Evolutionary conservation across 2,329 filamentous ascomycete genomes (phyloP).

Genomic region (Chalara sp.): DNA sequence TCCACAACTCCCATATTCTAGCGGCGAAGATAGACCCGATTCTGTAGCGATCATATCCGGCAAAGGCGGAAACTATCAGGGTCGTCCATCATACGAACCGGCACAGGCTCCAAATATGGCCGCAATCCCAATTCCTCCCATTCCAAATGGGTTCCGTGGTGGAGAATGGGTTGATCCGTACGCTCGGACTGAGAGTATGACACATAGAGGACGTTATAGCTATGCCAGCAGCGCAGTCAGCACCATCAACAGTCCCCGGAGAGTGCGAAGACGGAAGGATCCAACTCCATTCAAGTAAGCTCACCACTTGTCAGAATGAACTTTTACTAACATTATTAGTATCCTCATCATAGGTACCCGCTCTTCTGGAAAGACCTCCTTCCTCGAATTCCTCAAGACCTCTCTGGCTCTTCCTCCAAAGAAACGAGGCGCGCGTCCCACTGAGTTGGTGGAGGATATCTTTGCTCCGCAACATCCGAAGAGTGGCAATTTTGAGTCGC

Average conservation of each 20-base stretch:
- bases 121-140: slow-evolving; percentile 46
- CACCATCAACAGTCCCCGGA: slow-evolving; percentile 85
- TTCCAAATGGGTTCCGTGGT: slow-evolving; percentile 34
- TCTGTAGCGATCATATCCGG: slow-evolving; percentile 52
- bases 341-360: slow-evolving; percentile 85
- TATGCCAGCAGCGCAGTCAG: slow-evolving; percentile 90
- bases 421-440: slow-evolving; percentile 48
- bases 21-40: slow-evolving; percentile 59
- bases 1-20: slow-evolving; percentile 30
- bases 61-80: slow-evolving; percentile 35
- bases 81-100: slow-evolving; percentile 21
- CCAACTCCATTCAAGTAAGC: slow-evolving; percentile 97
- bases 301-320: background rate
- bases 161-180: slow-evolving; percentile 67
- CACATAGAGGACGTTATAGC: slow-evolving; percentile 90
- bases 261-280: slow-evolving; percentile 90
- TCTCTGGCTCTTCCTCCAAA: slow-evolving; percentile 76
- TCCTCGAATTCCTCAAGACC: slow-evolving; percentile 89
- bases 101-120: slow-evolving; percentile 7
- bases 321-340: slow-evolving; percentile 40
- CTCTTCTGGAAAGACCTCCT: slow-evolving; percentile 89
- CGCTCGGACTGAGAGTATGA: slow-evolving; percentile 86
- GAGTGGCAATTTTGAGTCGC: slow-evolving; percentile 68
- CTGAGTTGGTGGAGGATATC: slow-evolving; percentile 43
- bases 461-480: slow-evolving; percentile 31